phyloP scores from a whole-genome alignment of 2,329 filamentous ascomycete genomes.

The Fusarium floridanum region DNA sequence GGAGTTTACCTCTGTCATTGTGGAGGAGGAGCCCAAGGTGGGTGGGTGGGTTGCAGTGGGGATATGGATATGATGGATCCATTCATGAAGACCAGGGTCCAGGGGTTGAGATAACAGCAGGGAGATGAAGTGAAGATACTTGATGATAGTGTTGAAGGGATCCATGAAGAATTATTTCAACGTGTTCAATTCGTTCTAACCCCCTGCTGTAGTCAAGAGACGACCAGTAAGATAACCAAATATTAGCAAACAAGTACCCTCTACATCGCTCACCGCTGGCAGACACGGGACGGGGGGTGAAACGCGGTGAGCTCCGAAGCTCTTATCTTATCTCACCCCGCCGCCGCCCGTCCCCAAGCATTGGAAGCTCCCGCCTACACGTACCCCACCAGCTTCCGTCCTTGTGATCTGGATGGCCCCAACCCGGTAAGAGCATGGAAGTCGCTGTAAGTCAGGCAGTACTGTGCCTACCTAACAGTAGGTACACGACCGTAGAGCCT shows the following conservation, averaged over 20 bases:
- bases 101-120: not conserved
- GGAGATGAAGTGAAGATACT: not conserved
- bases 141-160: not conserved
- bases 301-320: slow-evolving; percentile 45
- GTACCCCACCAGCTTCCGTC: slow-evolving; percentile 35
- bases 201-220: slow-evolving; percentile 10
- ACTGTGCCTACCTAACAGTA: slow-evolving; percentile 14
- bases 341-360: slow-evolving; percentile 35
- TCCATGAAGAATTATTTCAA: not conserved
- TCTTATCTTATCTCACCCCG: slow-evolving; percentile 48
- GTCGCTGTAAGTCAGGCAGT: slow-evolving; percentile 33
- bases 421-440: not conserved
- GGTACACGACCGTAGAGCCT: slow-evolving; percentile 29
- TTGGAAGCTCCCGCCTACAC: slow-evolving; percentile 26
- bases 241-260: not conserved
- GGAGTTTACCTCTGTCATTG: slow-evolving; percentile 1
- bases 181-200: slow-evolving; percentile 7
- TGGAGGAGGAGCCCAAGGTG: slow-evolving; percentile 6
- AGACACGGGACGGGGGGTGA: not conserved
- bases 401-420: slow-evolving; percentile 29
- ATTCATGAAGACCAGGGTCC: slow-evolving; percentile 1
- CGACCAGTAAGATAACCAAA: not conserved
- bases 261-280: slow-evolving; percentile 14
- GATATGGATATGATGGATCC: slow-evolving; percentile 1
- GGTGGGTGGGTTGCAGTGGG: slow-evolving; percentile 12